These are phyloP conservation scores for Lecanicillium sp. DNA, from an alignment of 2,329 filamentous ascomycete species.

Conservation along the genomic window DNA sequence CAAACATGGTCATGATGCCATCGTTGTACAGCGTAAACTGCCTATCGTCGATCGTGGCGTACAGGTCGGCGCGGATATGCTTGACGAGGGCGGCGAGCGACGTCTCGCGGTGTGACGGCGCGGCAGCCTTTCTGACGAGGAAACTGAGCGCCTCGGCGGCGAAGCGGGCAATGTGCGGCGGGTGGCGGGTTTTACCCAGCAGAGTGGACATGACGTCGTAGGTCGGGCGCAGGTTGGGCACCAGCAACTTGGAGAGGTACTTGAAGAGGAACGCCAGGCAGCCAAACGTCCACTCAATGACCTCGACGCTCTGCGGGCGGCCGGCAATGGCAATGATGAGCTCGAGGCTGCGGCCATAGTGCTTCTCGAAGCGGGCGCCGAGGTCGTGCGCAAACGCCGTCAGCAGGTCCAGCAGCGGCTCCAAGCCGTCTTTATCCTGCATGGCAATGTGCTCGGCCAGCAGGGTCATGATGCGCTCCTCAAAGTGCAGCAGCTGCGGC, in stretches of 20 bases:
- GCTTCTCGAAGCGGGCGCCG: slow-evolving; percentile 77
- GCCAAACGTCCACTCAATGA: slow-evolving; percentile 97
- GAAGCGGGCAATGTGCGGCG: slow-evolving; percentile 82
- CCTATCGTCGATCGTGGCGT: slow-evolving; percentile 41
- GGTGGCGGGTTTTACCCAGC: slow-evolving; percentile 74
- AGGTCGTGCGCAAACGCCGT: slow-evolving; percentile 94
- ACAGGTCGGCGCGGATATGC: slow-evolving; percentile 64
- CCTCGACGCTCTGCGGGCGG: slow-evolving; percentile 69
- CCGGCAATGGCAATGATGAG: slow-evolving; percentile 73
- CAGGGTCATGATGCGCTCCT: slow-evolving; percentile 73
- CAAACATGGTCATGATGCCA: slow-evolving; percentile 86
- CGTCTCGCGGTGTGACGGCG: slow-evolving; percentile 65
- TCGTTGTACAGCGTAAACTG: slow-evolving; percentile 68
- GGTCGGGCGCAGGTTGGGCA: slow-evolving; percentile 77
- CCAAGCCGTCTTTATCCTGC: slow-evolving; percentile 71
- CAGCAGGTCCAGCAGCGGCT: slow-evolving; percentile 80
- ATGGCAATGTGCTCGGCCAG: slow-evolving; percentile 69
- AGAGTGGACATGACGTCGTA: slow-evolving; percentile 78
- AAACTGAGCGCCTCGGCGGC: slow-evolving; percentile 94
- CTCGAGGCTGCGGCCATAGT: slow-evolving; percentile 69
- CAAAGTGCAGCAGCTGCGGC: slow-evolving; percentile 84
- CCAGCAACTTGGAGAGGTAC: slow-evolving; percentile 80
- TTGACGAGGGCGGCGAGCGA: slow-evolving; percentile 64
- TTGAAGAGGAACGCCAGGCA: slow-evolving; percentile 95
- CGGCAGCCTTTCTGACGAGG: slow-evolving; percentile 79